Base-by-base conservation (phyloP, 805 yeast genomes). In the Brettanomyces nanus region DNA sequence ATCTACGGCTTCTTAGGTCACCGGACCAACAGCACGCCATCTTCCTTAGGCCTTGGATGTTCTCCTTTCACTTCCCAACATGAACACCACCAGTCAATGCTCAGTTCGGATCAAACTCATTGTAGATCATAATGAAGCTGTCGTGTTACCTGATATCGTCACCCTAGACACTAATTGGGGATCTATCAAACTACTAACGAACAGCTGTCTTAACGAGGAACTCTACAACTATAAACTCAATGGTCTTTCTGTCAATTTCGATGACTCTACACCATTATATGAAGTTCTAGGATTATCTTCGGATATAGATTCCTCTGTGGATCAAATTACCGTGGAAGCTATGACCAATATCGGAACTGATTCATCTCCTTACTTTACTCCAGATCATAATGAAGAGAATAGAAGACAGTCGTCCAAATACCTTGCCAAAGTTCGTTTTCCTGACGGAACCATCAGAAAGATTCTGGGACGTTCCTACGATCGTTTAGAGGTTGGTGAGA, bases 401-500 rank as follows among this genome's bases (percentile, higher is more conserved):
- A 11, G 40, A 19, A 25, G 25, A 20, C 22, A 33, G 19, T 25
- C 30, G 11, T 14, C 19, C 6, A 11, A 18, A 20, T 31, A 23
- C 23, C 14, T 28, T 19, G 14, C 31, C 19, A 39, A 27, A 28
- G 26, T 36, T 4, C n/a, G n/a, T 9, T 15, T 43, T 14, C 19
- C 29, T 9, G 41, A 44, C 29, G 51, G 51, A 1, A 18, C 36
- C 3, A 19, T 19, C 3, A 33, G 31, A 23, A 11, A 13, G 1
- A 31, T 46, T 3, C 28, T 28, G 10, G 46, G 46, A 2, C 42
- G 38, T 21, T 46, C 50, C 4, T 45, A 39, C 27, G 52, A 48
- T 28, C 23, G 37, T 9, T 7, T 47, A 9, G 44, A 43, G 28
- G 39, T 27, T 11, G 29, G 20, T 14, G 31, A 17, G 7, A n/a